Conservation (phyloP, 2,329 filamentous ascomycete species). For the Talaromyces sp. region DNA sequence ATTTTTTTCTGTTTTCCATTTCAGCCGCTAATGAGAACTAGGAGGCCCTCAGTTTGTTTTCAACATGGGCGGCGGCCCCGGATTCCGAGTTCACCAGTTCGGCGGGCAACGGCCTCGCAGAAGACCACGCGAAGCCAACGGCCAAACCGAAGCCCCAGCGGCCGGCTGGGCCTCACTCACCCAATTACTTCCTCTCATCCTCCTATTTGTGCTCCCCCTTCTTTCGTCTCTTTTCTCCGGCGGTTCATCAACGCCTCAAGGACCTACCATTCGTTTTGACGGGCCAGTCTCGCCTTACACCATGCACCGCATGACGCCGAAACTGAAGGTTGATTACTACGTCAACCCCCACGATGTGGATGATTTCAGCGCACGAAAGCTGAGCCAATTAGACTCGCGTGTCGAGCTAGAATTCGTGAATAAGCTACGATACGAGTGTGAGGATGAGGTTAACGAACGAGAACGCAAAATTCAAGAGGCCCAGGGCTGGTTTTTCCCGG, state of each 20-base stretch:
- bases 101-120: conserved; percentile 72
- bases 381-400: conserved; percentile 67
- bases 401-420: conserved; percentile 71
- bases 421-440: conserved; percentile 64
- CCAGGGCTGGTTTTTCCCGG: conserved; percentile 80
- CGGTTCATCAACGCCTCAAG: conserved; percentile 47
- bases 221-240: conserved; percentile 70
- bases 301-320: conserved; percentile 63
- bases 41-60: conserved; percentile 85
- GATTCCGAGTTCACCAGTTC: conserved; percentile 92
- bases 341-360: conserved; percentile 73
- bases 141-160: conserved; percentile 46
- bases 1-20: neutral
- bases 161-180: conserved; percentile 54
- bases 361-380: conserved; percentile 62
- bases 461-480: conserved; percentile 69
- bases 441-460: conserved; percentile 62
- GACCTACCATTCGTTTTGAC: conserved; percentile 74
- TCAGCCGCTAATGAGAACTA: conserved; percentile 16
- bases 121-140: conserved; percentile 63
- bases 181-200: conserved; percentile 78
- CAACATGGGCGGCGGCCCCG: conserved; percentile 86
- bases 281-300: conserved; percentile 65
- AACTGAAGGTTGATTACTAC: conserved; percentile 74
- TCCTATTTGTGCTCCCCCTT: conserved; percentile 82